Percentiles rank a stretch among this genome's conserved stretches.
These are phyloP conservation scores for Aurantiochytrium sp. DNA, from an alignment of 108 stramenopile genomes.

Conservation along the genomic window DNA sequence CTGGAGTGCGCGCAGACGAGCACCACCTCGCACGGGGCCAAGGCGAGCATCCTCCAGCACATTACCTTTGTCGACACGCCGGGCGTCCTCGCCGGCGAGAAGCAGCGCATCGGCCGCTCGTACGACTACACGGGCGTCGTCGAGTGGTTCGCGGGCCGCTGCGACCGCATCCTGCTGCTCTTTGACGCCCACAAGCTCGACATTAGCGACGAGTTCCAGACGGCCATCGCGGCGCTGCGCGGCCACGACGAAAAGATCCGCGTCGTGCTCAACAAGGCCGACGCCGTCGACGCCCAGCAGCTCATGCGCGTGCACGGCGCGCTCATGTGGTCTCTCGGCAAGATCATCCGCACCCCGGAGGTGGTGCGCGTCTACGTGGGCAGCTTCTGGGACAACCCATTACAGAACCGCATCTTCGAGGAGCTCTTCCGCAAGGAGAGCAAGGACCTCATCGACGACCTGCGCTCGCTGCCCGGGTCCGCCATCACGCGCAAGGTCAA, in stretches of 20 bases:
- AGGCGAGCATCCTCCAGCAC: conserved; percentile 61
- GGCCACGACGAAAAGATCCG: conserved; percentile 74
- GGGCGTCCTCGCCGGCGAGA: conserved; percentile 93
- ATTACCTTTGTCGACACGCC: conserved; percentile 97
- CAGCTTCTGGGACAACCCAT: conserved; percentile 68
- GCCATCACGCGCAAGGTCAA: conserved; percentile 71
- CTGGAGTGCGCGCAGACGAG: conserved; percentile 74
- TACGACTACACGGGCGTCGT: conserved; percentile 89
- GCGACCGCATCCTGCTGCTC: conserved; percentile 93
- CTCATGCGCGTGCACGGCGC: conserved; percentile 73
- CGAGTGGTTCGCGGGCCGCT: conserved; percentile 96
- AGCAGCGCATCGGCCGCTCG: conserved; percentile 81
- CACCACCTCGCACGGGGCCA: not conserved
- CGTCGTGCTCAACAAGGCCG: conserved; percentile 77
- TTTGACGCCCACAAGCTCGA: conserved; percentile 86
- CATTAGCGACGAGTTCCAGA: conserved; percentile 75
- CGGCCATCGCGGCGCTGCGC: conserved; percentile 66
- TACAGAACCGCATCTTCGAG: conserved; percentile 53
- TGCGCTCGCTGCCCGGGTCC: conserved; percentile 52
- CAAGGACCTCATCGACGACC: conserved; percentile 63
- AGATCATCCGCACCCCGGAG: conserved; percentile 69
- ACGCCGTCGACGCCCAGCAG: conserved; percentile 72
- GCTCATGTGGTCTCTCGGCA: conserved; percentile 67
- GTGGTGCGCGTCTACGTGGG: conserved; percentile 71
- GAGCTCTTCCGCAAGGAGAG: conserved; percentile 72